Evolutionary conservation across 257 asterid genomes (phyloP), one percentile per base, ranked within the genome.

Genomic region (Ehretia macrophylla): DNA sequence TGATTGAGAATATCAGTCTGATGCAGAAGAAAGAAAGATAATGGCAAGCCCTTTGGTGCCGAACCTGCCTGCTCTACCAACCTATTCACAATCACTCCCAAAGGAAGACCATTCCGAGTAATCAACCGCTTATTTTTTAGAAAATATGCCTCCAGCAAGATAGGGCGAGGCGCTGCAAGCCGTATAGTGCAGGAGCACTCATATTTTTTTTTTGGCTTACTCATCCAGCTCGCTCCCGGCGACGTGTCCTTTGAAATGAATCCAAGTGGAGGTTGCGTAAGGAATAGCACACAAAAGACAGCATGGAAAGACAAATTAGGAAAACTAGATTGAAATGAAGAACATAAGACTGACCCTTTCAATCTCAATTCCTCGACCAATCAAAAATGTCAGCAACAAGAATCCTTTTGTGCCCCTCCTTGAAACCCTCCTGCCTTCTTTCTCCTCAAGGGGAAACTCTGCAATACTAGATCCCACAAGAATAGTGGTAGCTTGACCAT

Each of bases 21-120:
- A 77, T 49, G 97, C 90, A 57, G 96, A 86, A 8, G 96, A 77
- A 65, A 90, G 96, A 72, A 90, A 90, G 14, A 95, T 86, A 60
- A 90, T 90, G 59, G 97, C 97, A 67, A 90, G 95, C 40, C 97
- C 97, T 70, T 90, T 86, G 50, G 97, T 86, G 32, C 97, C 97
- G 62, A 90, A 90, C 68, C 97, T 78, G 63, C 97, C 97, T 58
- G 97, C 97, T 79, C 96, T 81, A 39, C 97, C 96, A 35, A 90
- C 97, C 97, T 90, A 10, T 42, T 42, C 14, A 42, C 47, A 42
- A 42, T 10, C 16, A 42, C 47, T 14, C 47, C 4, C 47, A 42
- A 27, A 27, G 35, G 22, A 47, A 55, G 13, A 58, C n/a, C 5
- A 8, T 17, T 20, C n/a, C n/a, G n/a, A n/a, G n/a, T n/a, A n/a